Conservation (phyloP, 306 rosid species). For the Spatholobus suberectus region DNA sequence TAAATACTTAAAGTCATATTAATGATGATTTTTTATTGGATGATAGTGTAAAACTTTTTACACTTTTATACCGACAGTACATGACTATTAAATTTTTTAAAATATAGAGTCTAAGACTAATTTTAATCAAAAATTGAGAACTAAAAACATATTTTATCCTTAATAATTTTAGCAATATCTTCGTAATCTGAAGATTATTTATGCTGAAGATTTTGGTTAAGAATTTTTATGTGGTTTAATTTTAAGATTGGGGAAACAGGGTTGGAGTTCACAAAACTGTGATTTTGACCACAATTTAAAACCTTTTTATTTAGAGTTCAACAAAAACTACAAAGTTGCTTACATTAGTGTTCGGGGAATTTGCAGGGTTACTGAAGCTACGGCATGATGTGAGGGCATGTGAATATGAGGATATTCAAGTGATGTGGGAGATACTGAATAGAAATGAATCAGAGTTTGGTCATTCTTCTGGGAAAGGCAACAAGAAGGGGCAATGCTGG, state of each 20-base stretch:
- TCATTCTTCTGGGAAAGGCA: constrained; percentile 38
- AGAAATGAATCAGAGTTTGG: constrained; percentile 53
- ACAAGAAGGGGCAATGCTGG: constrained; percentile 49
- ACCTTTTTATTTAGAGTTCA: too few species aligned
- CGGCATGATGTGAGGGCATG: constrained; percentile 69
- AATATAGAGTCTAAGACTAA: too few species aligned
- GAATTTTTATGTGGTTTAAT: background rate
- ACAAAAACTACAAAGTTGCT: background rate
- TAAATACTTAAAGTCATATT: too few species aligned
- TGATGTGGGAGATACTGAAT: constrained; percentile 91
- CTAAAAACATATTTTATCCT: too few species aligned
- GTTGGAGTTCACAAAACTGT: background rate
- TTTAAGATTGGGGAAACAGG: background rate
- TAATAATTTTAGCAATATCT: background rate
- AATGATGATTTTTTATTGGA: too few species aligned
- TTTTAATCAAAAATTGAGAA: too few species aligned
- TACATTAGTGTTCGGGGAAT: constrained; percentile 19
- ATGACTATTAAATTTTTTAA: too few species aligned
- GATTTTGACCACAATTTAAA: too few species aligned
- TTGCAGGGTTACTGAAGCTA: constrained; percentile 65
- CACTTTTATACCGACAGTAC: too few species aligned
- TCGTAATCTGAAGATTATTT: background rate
- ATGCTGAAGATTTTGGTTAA: background rate
- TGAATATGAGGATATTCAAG: constrained; percentile 78
- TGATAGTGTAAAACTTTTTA: too few species aligned